Base-by-base conservation (phyloP, 768 basidiomycete genomes). In the Naganishia friedmannii region DNA sequence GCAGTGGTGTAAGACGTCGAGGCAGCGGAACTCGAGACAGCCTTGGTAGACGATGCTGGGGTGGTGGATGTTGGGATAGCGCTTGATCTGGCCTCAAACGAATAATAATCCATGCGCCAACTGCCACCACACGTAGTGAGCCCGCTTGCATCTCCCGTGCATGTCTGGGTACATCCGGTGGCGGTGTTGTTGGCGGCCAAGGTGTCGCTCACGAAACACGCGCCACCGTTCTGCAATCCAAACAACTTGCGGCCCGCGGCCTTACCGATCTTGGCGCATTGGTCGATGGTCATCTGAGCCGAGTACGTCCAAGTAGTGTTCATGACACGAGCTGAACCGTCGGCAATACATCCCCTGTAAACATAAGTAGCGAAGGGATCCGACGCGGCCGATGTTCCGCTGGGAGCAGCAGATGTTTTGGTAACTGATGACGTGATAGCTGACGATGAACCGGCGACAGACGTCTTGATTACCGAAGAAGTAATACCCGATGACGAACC, bases 331-430 rank as follows among this genome's bases (percentile, higher is more conserved):
- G 60, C n/a, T 1, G 60, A 63, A 26, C 60, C 60, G n/a, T 63
- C 60, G 60, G 60, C 60, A 42, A 63, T 63, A 28, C 60, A 63
- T 13, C 60, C 60, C 23, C 60, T 39, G 26, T 13, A 63, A 26
- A 29, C 42, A 19, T 45, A 63, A 10, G 60, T 63, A 42, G 60
- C 60, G 60, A 63, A 63, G 13, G 60, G 60, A 45, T 63, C 60
- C 5, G 60, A 37, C 23, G 42, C 60, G n/a, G n/a, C 19, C 42
- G 60, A 26, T 5, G 60, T 63, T 26, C 37, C 42, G 42, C n/a
- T 45, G 5, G 60, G 34, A 6, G 23, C 9, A 21, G 60, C 39
- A 19, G 60, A 42, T 26, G 60, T 63, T 13, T 34, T 34, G 15
- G 60, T 63, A 13, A 23, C 60, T 1, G 60, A 42, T 1, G 37